These are phyloP conservation scores for Populus hybrid DNA, from an alignment of 441 rosid species.

Conservation along the genomic window DNA sequence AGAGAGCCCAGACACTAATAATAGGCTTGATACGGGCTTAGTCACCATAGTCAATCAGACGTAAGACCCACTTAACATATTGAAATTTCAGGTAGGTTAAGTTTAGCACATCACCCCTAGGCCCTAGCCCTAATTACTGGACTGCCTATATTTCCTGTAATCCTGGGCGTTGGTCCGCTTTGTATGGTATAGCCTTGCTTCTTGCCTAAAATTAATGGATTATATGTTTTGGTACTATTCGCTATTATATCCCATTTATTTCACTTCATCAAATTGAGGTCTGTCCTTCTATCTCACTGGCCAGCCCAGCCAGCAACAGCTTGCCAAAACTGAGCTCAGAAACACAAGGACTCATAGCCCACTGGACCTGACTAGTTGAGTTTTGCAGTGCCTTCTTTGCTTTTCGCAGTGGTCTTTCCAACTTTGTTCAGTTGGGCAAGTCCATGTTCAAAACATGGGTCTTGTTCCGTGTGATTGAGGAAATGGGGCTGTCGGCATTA, in stretches of 20 bases:
- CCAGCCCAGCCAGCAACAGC: background rate
- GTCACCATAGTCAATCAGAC: background rate
- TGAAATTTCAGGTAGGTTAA: background rate
- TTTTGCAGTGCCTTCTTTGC: background rate
- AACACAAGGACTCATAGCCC: too few relatives aligned
- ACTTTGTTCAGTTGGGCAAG: too few relatives aligned
- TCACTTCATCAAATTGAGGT: background rate
- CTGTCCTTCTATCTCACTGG: too few relatives aligned
- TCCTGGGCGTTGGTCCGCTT: background rate
- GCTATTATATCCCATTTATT: too few relatives aligned
- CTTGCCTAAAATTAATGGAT: background rate
- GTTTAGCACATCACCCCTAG: background rate
- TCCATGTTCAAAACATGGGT: too few relatives aligned
- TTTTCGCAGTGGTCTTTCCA: too few relatives aligned
- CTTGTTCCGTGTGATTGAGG: too few relatives aligned
- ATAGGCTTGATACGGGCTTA: background rate
- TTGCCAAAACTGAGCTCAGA: background rate
- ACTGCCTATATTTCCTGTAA: background rate
- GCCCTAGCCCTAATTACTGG: background rate
- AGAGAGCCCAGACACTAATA: background rate
- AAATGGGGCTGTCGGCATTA: too few relatives aligned
- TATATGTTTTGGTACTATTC: too few relatives aligned
- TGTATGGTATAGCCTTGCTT: background rate
- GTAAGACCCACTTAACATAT: background rate
- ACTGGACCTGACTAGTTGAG: too few relatives aligned